phyloP scores from a whole-genome alignment of 768 basidiomycete genomes.

The Psilocybe cubensis region DNA sequence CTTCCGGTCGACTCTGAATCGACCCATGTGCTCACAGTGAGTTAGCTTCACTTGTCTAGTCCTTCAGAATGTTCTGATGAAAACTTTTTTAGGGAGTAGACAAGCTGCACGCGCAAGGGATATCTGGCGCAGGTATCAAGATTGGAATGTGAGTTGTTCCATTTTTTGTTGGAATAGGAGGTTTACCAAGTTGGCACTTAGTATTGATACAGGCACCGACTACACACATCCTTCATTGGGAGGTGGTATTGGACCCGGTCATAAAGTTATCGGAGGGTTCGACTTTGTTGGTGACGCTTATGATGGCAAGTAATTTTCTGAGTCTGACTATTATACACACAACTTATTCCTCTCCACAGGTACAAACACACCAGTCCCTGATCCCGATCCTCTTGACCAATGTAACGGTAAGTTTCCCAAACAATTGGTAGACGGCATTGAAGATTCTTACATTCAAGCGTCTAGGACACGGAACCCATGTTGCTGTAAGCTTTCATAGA shows the following conservation, averaged over 20 bases:
- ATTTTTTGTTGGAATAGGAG: neutral
- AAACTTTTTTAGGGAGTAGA: slow-evolving; percentile 53
- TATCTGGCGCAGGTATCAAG: slow-evolving; percentile 66
- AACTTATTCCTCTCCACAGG: slow-evolving; percentile 25
- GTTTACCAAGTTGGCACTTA: slow-evolving; percentile 20
- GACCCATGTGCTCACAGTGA: slow-evolving; percentile 57
- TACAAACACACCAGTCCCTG: slow-evolving; percentile 51
- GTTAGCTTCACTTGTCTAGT: slow-evolving; percentile 10
- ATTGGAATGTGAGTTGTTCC: slow-evolving; percentile 57
- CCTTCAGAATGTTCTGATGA: neutral
- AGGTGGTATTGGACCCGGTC: slow-evolving; percentile 55
- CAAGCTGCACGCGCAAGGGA: slow-evolving; percentile 63
- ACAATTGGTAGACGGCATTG: neutral
- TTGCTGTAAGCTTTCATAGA: slow-evolving; percentile 27
- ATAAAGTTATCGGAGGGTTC: slow-evolving; percentile 54
- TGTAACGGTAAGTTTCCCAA: slow-evolving; percentile 40
- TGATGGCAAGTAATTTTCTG: slow-evolving; percentile 33
- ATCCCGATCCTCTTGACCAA: slow-evolving; percentile 55
- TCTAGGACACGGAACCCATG: slow-evolving; percentile 57
- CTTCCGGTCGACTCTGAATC: slow-evolving; percentile 50
- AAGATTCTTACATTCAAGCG: neutral
- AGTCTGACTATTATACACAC: neutral
- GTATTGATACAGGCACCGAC: slow-evolving; percentile 61
- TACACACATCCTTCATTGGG: slow-evolving; percentile 61
- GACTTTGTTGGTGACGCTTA: slow-evolving; percentile 64